A percentile compares a stretch with the other conserved stretches of the same genome.
These are phyloP conservation scores for Saururus chinensis DNA, from an alignment of 164 flowering plant species.

Conservation along the genomic window DNA sequence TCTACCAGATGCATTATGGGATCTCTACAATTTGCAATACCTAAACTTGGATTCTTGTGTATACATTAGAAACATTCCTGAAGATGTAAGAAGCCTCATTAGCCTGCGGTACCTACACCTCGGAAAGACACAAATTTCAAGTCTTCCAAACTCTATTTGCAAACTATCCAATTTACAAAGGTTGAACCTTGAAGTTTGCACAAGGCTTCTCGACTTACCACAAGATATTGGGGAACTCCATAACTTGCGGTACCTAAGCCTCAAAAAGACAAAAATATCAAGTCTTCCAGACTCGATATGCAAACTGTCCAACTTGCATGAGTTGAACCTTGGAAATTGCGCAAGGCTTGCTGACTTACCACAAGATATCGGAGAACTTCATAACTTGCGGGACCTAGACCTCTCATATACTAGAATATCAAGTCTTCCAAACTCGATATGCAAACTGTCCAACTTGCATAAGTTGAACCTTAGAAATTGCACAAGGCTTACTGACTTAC, in stretches of 20 bases:
- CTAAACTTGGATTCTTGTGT: neutral
- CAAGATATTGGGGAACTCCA: neutral
- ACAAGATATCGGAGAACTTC: neutral
- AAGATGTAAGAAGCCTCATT: neutral
- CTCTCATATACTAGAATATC: too few relatives aligned
- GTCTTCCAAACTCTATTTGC: too few relatives aligned
- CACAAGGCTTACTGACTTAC: too few relatives aligned
- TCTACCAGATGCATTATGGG: slow-evolving; percentile 1
- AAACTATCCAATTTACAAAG: too few relatives aligned
- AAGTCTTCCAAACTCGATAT: too few relatives aligned
- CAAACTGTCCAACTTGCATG: neutral
- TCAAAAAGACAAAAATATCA: neutral
- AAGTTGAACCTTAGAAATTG: too few relatives aligned
- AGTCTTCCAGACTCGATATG: neutral
- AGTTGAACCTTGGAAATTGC: neutral
- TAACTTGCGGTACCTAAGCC: neutral
- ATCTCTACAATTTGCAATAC: slow-evolving; percentile 1
- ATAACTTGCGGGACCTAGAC: too few relatives aligned
- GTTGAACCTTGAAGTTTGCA: too few relatives aligned
- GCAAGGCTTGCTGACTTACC: neutral
- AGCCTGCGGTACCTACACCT: neutral
- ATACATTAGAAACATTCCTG: neutral
- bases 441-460: too few relatives aligned
- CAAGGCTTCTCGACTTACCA: neutral
- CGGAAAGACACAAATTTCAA: too few relatives aligned